Evolutionary conservation across 192 early-diverging fungal species (phyloP).

Genomic region (Umbelopsis isabellina): DNA sequence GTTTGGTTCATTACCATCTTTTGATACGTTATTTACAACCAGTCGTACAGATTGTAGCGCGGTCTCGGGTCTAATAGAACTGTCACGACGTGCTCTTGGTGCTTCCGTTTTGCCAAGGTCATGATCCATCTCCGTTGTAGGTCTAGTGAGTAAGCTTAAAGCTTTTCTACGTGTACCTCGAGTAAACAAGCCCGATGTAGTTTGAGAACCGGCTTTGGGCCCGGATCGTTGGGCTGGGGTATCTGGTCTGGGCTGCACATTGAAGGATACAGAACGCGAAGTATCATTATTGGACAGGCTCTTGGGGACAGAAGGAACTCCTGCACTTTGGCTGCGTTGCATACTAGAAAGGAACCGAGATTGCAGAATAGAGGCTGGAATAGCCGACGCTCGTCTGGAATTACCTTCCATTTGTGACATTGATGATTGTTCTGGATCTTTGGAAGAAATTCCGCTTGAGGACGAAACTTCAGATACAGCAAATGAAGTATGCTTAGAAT

Average conservation of each 20-base stretch:
- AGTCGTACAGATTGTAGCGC: not conserved
- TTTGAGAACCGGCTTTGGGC: not conserved
- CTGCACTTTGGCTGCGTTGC: constrained; percentile 17
- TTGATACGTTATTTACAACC: not conserved
- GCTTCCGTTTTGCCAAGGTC: not conserved
- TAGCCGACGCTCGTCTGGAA: not conserved
- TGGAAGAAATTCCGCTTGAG: constrained; percentile 8
- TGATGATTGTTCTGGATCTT: constrained; percentile 5
- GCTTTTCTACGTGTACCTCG: constrained; percentile 41
- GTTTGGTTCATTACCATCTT: not conserved
- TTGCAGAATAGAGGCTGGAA: constrained; percentile 34
- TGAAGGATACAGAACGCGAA: constrained; percentile 3
- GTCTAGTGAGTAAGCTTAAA: constrained; percentile 32
- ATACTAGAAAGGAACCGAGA: constrained; percentile 40
- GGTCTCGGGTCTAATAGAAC: not conserved
- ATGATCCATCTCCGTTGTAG: constrained; percentile 1
- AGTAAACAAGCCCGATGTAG: constrained; percentile 1
- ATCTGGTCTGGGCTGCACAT: constrained; percentile 1
- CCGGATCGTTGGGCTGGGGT: not conserved
- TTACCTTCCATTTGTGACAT: not conserved
- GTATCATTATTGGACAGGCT: not conserved
- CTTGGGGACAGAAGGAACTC: not conserved
- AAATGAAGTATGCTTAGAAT: no score
- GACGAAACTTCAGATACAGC: constrained; percentile 9
- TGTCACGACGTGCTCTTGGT: constrained; percentile 3